Base-by-base conservation (phyloP, 2,329 filamentous ascomycete genomes). In the Madurella mycetomatis region DNA sequence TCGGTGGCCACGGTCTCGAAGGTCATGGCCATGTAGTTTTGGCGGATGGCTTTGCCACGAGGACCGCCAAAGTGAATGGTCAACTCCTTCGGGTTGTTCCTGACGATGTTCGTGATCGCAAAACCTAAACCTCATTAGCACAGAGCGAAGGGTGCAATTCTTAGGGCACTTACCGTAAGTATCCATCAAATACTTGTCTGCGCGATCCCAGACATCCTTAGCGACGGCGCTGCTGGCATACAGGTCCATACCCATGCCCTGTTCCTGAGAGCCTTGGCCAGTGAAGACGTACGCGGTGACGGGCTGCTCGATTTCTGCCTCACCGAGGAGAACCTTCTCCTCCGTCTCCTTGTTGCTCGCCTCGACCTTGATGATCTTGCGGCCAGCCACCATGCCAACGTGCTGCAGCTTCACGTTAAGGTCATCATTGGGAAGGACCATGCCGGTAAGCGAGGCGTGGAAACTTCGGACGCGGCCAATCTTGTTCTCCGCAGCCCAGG, bases 1-100 rank as follows among this genome's bases (percentile, higher is more conserved):
- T 99, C 94, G 1, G 89, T 77, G 55, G 87, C 88, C 50, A 99
- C 91, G n/a, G 92, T 95, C 78, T 99, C 94, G 73, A 97, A 99
- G 46, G 92, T 97, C 94, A 99, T 99, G 56, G 92, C 86, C 88
- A 97, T 97, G 79, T 99, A 99, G 75, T 99, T 99, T 69, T 96
- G 88, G 60, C 94, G 90, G 65, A 99, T 99, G 49, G 90, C 91
- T 77, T 97, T 99, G 69, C 94, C 94, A 55, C 90, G 88, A 58
- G 94, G 91, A 47, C 94, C 94, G 76, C 95, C 94, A 68, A 99
- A 99, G 78, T 99, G 89, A 61, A 99, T 90, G 5, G 95, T 99
- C 52, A 99, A 85, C 76, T 97, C 94, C 80, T 96, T 96, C 60
- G 94, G 94, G 75, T 99, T 99, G 79, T 97, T 99, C 81, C 91